A percentile compares a stretch with the other conserved stretches of the same genome.
phyloP scores from a whole-genome alignment of 2,329 filamentous ascomycete genomes.

The Sarocladium oryzae region DNA sequence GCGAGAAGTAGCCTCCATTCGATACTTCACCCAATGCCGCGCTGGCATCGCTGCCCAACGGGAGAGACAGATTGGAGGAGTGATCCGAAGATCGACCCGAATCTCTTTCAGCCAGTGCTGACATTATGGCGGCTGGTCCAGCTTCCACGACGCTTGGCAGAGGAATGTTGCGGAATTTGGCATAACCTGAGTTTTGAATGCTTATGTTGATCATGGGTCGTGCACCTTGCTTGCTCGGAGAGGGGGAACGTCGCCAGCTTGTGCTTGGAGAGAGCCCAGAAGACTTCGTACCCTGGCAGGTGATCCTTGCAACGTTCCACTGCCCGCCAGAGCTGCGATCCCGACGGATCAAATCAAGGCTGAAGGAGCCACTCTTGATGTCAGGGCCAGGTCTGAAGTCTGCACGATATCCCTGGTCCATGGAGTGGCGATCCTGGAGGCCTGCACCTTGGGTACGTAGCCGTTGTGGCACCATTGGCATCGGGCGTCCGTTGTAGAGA shows the following conservation, averaged over 20 bases:
- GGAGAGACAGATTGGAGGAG: constrained; percentile 7
- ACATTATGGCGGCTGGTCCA: constrained; percentile 5
- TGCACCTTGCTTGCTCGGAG: constrained; percentile 6
- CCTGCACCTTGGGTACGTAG: not conserved
- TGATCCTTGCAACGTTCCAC: constrained; percentile 68
- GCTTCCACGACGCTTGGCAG: constrained; percentile 29
- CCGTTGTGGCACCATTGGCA: not conserved
- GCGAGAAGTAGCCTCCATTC: constrained; percentile 31
- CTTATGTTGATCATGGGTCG: constrained; percentile 43
- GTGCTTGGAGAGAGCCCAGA: constrained; percentile 14
- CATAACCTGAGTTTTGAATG: constrained; percentile 50
- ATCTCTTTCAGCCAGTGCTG: constrained; percentile 1
- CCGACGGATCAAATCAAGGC: constrained; percentile 63
- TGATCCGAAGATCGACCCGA: constrained; percentile 3
- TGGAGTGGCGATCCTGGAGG: not conserved
- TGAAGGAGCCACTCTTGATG: constrained; percentile 36
- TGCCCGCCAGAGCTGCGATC: constrained; percentile 63
- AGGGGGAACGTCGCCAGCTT: constrained; percentile 5
- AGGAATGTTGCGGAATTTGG: constrained; percentile 48
- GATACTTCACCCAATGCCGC: constrained; percentile 6
- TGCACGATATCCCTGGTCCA: not conserved
- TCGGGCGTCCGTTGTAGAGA: too few species aligned
- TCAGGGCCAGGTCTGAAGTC: too few species aligned
- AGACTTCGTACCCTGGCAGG: constrained; percentile 32
- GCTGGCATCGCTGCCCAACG: constrained; percentile 10